Conservation (phyloP, 345 rosid genomes). For the Populus alba region DNA sequence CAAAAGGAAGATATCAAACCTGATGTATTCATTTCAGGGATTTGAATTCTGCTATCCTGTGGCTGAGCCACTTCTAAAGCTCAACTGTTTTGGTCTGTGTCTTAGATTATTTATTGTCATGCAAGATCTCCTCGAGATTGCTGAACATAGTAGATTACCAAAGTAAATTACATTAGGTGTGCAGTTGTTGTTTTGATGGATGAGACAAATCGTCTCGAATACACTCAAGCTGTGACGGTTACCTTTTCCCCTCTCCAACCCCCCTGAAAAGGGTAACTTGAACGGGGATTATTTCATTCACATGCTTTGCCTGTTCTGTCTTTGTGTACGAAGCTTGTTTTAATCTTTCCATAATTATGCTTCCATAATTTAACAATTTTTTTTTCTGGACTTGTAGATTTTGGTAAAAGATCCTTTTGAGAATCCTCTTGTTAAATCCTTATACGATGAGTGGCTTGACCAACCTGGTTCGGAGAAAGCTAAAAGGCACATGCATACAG, state of each 20-base stretch:
- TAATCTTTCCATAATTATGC: not conserved
- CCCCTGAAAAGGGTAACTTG: not conserved
- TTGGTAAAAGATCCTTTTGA: slow-evolving; percentile 62
- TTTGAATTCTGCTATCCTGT: not conserved
- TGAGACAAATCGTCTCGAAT: not conserved
- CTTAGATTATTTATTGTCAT: not conserved
- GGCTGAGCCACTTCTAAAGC: not conserved
- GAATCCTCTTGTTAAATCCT: slow-evolving; percentile 59
- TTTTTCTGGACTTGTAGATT: slow-evolving; percentile 34
- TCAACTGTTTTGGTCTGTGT: not conserved
- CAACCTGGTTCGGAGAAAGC: slow-evolving; percentile 84
- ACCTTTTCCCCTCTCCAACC: not conserved
- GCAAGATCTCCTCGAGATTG: not conserved
- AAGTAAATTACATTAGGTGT: not conserved
- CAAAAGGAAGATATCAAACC: not conserved
- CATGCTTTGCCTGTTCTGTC: not conserved
- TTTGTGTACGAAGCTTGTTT: not conserved
- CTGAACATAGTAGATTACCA: not conserved
- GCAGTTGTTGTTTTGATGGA: not conserved
- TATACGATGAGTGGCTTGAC: slow-evolving; percentile 82
- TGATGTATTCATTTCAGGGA: not conserved
- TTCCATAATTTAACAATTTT: not conserved
- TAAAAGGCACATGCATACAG: slow-evolving; percentile 67
- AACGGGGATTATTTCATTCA: not conserved
- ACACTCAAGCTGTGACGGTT: not conserved